Evolutionary conservation across 2,329 filamentous ascomycete genomes (phyloP), one percentile per base, ranked within the genome.

Genomic region (Canariomyces notabilis): DNA sequence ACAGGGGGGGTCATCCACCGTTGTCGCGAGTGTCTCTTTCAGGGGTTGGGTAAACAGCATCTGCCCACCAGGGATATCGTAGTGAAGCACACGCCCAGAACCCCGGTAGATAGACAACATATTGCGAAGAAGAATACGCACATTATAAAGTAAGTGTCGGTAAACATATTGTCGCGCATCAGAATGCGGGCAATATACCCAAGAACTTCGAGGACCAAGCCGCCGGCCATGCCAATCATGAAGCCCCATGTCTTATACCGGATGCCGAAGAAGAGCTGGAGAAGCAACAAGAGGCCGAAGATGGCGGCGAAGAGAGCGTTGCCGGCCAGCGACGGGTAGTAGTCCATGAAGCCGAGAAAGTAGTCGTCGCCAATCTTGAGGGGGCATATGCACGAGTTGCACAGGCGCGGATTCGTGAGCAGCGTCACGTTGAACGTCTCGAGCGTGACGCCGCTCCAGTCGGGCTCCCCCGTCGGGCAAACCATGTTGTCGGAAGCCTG

Each of bases 131-230:
- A 6, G 65, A 12, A 14, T 8, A 38, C 38, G 22, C 35, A 37
- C 35, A 47, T 47, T 15, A 47, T 43, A n/a, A 42, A 47, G 12
- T 42, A 47, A 3, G 39, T 15, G 15, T 42, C 26, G 2, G 37
- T 40, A 36, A 46, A 46, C 43, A 46, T 46, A 46, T 73, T 66
- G 18, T 67, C 41, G 33, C 71, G 62, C 14, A 68, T 59, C 55
- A 70, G 42, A 14, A 74, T 60, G 4, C 74, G 60, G 2, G 70
- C 74, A 3, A 64, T 59, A 49, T 77, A 76, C 11, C 74, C 74
- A 23, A 75, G 52, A 2, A 74, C 64, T 52, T 77, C 74, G 18
- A 67, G 56, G 1, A 67, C 54, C 48, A 70, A n/a, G 71, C 74
- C 11, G 5, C 37, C 34, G 1, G 68, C 53, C 65, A 76, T 68